These are phyloP conservation scores for Cyphellophora europaea DNA, from an alignment of 2,329 filamentous ascomycete species.

Conservation along the genomic window DNA sequence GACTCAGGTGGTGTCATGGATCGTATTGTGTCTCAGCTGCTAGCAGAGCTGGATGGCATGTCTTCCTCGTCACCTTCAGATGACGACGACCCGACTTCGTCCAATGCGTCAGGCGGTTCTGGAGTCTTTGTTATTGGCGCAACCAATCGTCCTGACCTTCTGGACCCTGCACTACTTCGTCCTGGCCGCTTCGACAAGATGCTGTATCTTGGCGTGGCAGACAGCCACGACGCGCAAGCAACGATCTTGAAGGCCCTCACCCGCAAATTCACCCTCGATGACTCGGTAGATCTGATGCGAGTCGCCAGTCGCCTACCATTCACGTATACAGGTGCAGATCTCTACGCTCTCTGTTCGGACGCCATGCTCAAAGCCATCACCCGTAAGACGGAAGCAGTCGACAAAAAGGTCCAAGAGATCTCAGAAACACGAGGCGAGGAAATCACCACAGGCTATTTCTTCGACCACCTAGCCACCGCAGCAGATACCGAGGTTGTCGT, in stretches of 20 bases:
- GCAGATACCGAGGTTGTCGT: constrained; percentile 84
- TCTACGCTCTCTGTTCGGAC: constrained; percentile 94
- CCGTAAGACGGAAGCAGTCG: constrained; percentile 72
- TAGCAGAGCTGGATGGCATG: constrained; percentile 96
- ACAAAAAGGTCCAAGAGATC: constrained; percentile 67
- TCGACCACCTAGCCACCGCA: constrained; percentile 77
- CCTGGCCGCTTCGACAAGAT: constrained; percentile 97
- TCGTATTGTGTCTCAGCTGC: constrained; percentile 85
- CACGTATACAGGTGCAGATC: constrained; percentile 93
- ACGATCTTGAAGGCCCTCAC: constrained; percentile 92
- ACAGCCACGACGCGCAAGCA: constrained; percentile 92
- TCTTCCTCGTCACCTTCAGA: constrained; percentile 55
- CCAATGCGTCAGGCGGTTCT: constrained; percentile 37
- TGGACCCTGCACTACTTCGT: constrained; percentile 80
- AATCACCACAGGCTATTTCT: constrained; percentile 85
- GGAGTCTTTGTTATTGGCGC: constrained; percentile 96
- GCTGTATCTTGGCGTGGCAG: constrained; percentile 91
- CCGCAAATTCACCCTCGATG: constrained; percentile 82
- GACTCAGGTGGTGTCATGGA: constrained; percentile 98
- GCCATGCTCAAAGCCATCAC: constrained; percentile 99
- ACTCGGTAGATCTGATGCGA: constrained; percentile 62
- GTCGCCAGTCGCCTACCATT: constrained; percentile 76
- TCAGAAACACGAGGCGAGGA: constrained; percentile 28
- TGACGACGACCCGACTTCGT: constrained; percentile 33
- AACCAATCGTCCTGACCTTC: constrained; percentile 85